Conservation (phyloP, 1,284 basidiomycete genomes). For the Meira nashicola region DNA sequence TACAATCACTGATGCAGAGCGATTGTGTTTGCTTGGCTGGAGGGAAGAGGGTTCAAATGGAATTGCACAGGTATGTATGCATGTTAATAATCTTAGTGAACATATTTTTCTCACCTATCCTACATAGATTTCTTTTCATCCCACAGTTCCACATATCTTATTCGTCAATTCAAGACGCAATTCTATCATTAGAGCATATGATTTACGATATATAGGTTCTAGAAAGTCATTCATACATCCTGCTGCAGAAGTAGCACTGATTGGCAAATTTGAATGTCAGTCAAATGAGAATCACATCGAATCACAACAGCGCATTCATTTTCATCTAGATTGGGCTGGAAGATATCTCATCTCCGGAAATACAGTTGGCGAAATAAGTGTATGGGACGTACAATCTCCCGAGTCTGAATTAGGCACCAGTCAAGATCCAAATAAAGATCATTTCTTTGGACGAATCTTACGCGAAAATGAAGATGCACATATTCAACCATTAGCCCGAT, state of each 20-base stretch:
- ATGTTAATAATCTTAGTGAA: slow-evolving; percentile 1
- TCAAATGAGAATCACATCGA: slow-evolving; percentile 10
- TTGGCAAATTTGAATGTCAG: slow-evolving; percentile 21
- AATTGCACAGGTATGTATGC: slow-evolving; percentile 21
- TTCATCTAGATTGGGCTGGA: slow-evolving; percentile 38
- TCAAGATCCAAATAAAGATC: background rate
- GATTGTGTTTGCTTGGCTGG: slow-evolving; percentile 34
- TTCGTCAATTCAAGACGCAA: slow-evolving; percentile 33
- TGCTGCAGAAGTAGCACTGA: slow-evolving; percentile 19
- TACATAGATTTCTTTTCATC: slow-evolving; percentile 32
- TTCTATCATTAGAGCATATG: slow-evolving; percentile 30
- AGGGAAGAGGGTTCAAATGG: slow-evolving; percentile 33
- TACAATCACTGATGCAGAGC: background rate
- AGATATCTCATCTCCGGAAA: slow-evolving; percentile 32
- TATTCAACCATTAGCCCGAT: background rate
- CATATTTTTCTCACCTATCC: background rate
- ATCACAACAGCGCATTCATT: slow-evolving; percentile 31
- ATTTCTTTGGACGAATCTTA: background rate
- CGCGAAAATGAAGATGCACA: background rate
- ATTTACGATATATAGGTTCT: slow-evolving; percentile 29
- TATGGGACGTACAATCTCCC: slow-evolving; percentile 22
- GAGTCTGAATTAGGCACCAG: background rate
- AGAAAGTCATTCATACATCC: slow-evolving; percentile 23
- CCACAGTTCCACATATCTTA: slow-evolving; percentile 27
- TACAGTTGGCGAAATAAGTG: slow-evolving; percentile 18